Evolutionary conservation across 2,329 filamentous ascomycete genomes (phyloP).

Genomic region (Pestalotiopsis sp.): DNA sequence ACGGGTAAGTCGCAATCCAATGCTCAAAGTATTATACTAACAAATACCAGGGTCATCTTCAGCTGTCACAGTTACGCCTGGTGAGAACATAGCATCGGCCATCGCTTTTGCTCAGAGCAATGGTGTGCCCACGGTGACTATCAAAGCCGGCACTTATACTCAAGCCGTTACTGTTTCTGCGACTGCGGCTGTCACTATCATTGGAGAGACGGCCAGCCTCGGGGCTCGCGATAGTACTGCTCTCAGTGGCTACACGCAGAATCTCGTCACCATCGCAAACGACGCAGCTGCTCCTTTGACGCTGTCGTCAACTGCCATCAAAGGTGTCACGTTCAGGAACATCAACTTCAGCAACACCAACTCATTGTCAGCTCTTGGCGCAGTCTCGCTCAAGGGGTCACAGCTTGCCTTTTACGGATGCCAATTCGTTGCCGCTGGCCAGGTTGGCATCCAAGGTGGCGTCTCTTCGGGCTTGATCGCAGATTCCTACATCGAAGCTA

Average conservation of each 20-base stretch:
- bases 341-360: conserved; percentile 40
- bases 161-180: conserved; percentile 43
- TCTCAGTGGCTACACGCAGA: conserved; percentile 34
- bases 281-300: conserved; percentile 29
- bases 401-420: conserved; percentile 48
- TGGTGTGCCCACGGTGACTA: conserved; percentile 43
- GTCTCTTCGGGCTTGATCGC: conserved; percentile 41
- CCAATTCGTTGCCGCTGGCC: conserved; percentile 41
- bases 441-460: conserved; percentile 26
- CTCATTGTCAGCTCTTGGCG: conserved; percentile 27
- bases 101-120: conserved; percentile 44
- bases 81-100: conserved; percentile 46
- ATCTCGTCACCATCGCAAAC: conserved; percentile 38
- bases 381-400: conserved; percentile 36
- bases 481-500: conserved; percentile 46
- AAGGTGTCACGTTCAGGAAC: conserved; percentile 38
- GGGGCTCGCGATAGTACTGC: conserved; percentile 15
- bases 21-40: not conserved
- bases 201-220: conserved; percentile 33
- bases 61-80: conserved; percentile 45
- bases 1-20: not conserved
- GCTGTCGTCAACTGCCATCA: conserved; percentile 30
- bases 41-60: not conserved
- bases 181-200: conserved; percentile 43
- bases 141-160: conserved; percentile 47